Evolutionary conservation across 257 asterid genomes (phyloP), one percentile per base, ranked within the genome.

Genomic region (Asclepias syriaca): DNA sequence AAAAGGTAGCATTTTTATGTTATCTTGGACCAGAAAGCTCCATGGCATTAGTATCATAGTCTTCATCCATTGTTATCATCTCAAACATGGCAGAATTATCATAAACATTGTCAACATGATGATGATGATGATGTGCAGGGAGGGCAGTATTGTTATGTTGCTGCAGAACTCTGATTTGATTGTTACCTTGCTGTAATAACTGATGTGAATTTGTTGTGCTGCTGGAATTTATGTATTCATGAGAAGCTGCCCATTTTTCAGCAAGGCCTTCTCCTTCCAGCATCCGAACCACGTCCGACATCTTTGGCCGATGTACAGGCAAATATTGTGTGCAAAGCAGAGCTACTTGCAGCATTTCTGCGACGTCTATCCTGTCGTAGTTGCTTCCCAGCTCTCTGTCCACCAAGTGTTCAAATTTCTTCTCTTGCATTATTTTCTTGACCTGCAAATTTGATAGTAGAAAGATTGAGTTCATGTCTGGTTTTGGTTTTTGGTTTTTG

Each of bases 11-110:
- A 16, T 59, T 53, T 66, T 64, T 54, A 69, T 59, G 73, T 68
- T 75, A 94, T 83, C 98, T 90, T 65, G 99, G 99, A 71, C 98
- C 97, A 27, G 99, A 94, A 48, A 92, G 99, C 86, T 94, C 98
- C 99, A 94, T 94, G 78, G 97, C 93, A 63, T 87, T 85, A 18
- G 88, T 86, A 76, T 94, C 97, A 58, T 87, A 87, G 78, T 87
- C 99, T 56, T 90, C 96, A 73, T 89, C 97, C 90, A 84, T 87
- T 46, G 85, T 84, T 81, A 86, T 54, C 48, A 87, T 79, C 73
- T 90, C 96, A 78, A 89, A 86, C 85, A 89, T 72, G 79, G 86
- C 83, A 40, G 88, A 89, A 54, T 77, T 86, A 37, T 83, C 91
- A 57, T 75, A 82, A 58, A 86, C 91, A 11, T 76, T 53, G 67